A percentile compares a stretch with the other conserved stretches of the same genome.
Evolutionary conservation across 805 yeast species (phyloP).

Genomic region (Yarrowia phangngaensis): DNA sequence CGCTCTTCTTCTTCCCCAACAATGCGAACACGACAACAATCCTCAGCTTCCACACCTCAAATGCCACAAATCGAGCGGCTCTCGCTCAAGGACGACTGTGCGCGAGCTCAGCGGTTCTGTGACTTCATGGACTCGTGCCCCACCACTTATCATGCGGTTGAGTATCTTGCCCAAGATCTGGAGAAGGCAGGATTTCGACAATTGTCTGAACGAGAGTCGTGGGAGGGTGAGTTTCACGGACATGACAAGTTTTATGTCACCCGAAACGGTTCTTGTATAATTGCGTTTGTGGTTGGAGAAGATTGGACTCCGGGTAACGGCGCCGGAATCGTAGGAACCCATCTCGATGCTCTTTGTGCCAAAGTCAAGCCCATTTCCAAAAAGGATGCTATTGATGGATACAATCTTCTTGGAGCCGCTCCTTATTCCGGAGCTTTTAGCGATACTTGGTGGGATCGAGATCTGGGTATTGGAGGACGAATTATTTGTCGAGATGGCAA

Average conservation of each 20-base stretch:
- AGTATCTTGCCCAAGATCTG: slow-evolving; percentile 39
- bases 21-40: no score
- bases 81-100: slow-evolving; percentile 24
- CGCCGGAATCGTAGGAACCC: slow-evolving; percentile 63
- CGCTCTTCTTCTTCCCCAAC: no score
- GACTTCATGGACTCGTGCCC: slow-evolving; percentile 69
- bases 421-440: slow-evolving; percentile 71
- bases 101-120: slow-evolving; percentile 38
- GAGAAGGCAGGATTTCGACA: slow-evolving; percentile 54
- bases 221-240: slow-evolving; percentile 38
- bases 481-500: slow-evolving; percentile 49
- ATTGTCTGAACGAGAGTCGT: slow-evolving; percentile 52
- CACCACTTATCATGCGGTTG: slow-evolving; percentile 67
- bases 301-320: slow-evolving; percentile 57
- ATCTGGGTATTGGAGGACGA: slow-evolving; percentile 75
- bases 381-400: slow-evolving; percentile 62
- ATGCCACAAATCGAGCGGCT: slow-evolving; percentile 4
- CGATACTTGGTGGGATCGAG: slow-evolving; percentile 74
- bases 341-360: slow-evolving; percentile 64
- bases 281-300: slow-evolving; percentile 66
- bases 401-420: slow-evolving; percentile 70
- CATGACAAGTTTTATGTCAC: slow-evolving; percentile 47
- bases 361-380: slow-evolving; percentile 66
- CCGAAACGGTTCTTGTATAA: slow-evolving; percentile 63
- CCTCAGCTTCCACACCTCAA: no score